Conservation (phyloP, 2,329 filamentous ascomycete genomes). For the Chrysosporium keratinophilum region DNA sequence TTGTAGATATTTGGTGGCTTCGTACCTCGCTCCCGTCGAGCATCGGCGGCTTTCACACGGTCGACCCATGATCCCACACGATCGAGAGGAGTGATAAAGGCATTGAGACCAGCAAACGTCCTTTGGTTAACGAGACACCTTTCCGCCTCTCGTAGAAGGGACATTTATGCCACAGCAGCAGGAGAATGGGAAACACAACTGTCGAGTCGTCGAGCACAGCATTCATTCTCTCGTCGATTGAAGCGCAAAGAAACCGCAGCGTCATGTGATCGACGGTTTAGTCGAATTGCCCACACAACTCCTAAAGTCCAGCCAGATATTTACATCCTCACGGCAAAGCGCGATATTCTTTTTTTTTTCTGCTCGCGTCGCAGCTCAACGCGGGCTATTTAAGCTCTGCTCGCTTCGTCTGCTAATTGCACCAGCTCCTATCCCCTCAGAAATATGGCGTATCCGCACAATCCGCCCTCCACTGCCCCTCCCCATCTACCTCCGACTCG, state of each 20-base stretch:
- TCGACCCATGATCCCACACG: slow-evolving; percentile 28
- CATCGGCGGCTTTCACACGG: slow-evolving; percentile 30
- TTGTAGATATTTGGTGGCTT: not conserved
- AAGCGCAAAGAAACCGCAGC: not conserved
- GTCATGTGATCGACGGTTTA: slow-evolving; percentile 11
- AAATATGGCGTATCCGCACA: not conserved
- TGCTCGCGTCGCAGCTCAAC: not conserved
- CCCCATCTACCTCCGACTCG: not conserved
- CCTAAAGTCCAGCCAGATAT: slow-evolving; percentile 4
- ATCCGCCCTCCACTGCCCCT: not conserved
- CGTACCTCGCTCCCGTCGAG: slow-evolving; percentile 28
- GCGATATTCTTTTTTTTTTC: not conserved
- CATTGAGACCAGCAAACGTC: slow-evolving; percentile 29
- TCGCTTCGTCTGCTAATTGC: not conserved
- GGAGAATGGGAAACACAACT: not conserved
- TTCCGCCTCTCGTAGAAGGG: slow-evolving; percentile 36
- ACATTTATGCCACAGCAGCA: slow-evolving; percentile 28
- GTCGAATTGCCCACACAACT: not conserved
- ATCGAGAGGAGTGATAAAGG: slow-evolving; percentile 33
- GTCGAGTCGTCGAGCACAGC: not conserved
- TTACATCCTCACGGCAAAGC: not conserved
- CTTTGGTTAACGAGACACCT: slow-evolving; percentile 35
- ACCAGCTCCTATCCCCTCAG: not conserved
- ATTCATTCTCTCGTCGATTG: not conserved
- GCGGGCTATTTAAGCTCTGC: not conserved